Base-by-base conservation (phyloP, 148 eudicot species). In the Tetragonia tetragonoides region DNA sequence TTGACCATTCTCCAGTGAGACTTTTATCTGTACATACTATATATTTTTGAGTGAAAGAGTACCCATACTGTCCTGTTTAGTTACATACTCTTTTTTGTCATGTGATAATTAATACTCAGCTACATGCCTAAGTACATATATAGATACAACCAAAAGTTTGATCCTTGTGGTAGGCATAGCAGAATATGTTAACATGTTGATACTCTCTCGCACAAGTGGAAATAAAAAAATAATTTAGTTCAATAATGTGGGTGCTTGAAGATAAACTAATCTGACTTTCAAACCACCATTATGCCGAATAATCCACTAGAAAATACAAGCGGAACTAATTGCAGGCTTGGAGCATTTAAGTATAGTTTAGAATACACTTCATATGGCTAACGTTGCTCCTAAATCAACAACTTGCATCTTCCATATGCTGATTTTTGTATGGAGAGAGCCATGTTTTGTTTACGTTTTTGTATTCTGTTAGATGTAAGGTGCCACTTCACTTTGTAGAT, bases 301-400 rank as follows among this genome's bases (percentile, higher is more conserved):
- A 46, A 67, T 67, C 64, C 59, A 66, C 67, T 11, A 63, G 41
- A 44, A 37, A 62, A 21, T 56, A 39, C 56, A 46, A 61, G 23
- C 46, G 11, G 49, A 60, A 14, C 69, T 47, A 61, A 23, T 49
- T 70, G 34, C 1, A 0, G 34, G 34, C 34, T 28, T 60, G 60
- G 9, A 60, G 61, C 42, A 77, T 42, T 21, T 60, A 69, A 60
- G 15, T 57, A 21, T 42, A 24, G 62, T 34, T 39, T 38, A 39
- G 51, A 21, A 49, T 53, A n/a, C 12, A 47, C 49, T 44, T 71
- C 78, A 51, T 60, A 34, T 28, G 66, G 47, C 51, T 63, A 23
- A 74, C 15, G 69, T 23, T 75, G 28, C 49, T 69, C 74, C 63
- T 2, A 59, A 77, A 41, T 69, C 6, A 57, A 75, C 74, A 69